phyloP scores from a whole-genome alignment of 805 yeast species.

The Barnettozyma siamensis region DNA sequence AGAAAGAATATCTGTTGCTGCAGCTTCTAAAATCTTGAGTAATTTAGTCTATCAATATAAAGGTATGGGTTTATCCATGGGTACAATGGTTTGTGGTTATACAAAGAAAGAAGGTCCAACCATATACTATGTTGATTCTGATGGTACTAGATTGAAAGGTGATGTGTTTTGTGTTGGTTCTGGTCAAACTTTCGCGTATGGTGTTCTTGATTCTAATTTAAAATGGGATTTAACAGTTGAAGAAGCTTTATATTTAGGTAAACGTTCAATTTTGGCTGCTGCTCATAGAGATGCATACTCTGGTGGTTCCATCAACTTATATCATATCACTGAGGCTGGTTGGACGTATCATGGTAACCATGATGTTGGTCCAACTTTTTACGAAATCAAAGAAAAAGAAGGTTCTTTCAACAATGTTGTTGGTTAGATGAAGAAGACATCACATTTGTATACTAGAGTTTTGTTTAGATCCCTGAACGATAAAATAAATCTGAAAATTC shows the following conservation, averaged over 20 bases:
- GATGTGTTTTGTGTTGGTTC: conserved; percentile 97
- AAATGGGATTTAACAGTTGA: conserved; percentile 89
- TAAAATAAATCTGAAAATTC: too few species aligned
- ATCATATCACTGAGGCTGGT: conserved; percentile 88
- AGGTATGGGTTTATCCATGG: conserved; percentile 99
- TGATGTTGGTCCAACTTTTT: conserved; percentile 85
- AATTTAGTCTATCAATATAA: conserved; percentile 90
- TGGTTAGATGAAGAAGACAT: conserved; percentile 23
- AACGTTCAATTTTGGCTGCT: conserved; percentile 94
- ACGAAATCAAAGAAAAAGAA: conserved; percentile 86
- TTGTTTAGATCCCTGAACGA: too few species aligned
- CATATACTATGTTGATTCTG: conserved; percentile 93
- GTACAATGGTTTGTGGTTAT: conserved; percentile 98
- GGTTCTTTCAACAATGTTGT: conserved; percentile 77
- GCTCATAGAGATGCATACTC: conserved; percentile 98
- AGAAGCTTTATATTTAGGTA: conserved; percentile 90
- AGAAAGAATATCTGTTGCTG: conserved; percentile 91
- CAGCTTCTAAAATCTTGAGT: conserved; percentile 89
- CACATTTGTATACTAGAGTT: conserved; percentile 5
- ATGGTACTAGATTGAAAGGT: conserved; percentile 93
- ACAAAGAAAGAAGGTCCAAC: conserved; percentile 95
- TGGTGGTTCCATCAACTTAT: conserved; percentile 93
- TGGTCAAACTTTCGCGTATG: conserved; percentile 98
- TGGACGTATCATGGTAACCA: conserved; percentile 96
- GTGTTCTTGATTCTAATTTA: conserved; percentile 91